Evolutionary conservation across 2,329 filamentous ascomycete genomes (phyloP), one percentile per base, ranked within the genome.

Genomic region (Diatrype stigma): DNA sequence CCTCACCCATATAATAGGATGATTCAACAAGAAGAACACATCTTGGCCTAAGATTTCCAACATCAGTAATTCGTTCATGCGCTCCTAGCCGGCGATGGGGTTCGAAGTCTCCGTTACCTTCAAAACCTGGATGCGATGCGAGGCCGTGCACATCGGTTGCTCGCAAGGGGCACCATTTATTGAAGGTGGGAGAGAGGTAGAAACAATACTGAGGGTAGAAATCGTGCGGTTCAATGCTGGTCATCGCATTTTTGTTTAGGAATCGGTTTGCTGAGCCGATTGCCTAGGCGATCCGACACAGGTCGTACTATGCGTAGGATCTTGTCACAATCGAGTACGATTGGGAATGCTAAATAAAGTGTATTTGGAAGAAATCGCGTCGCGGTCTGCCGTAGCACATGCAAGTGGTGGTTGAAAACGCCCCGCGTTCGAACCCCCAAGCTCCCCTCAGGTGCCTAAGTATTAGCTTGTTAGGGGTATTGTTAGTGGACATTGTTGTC

Each of bases 1-100:
- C 54, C 85, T 84, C 48, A 89, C 80, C 81, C 85, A 92, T 76
- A 84, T 82, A 59, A 93, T 82, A 0, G 89, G 89, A 58, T 92
- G 83, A 66, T 91, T 92, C 46, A 76, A 69, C 70, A 84, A 77
- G 67, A 91, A 90, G 64, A 77, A 85, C 32, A 85, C 73, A 56
- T 78, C 71, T 60, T 82, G 78, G 46, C 75, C 78, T 73, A 49
- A 34, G 14, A 10, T 30, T 30, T 6, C 26, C 26, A 23, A 19
- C 22, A 16, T 44, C 22, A 44, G 40, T 16, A 28, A 44, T 12
- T 8, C n/a, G n/a, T n/a, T n/a, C 21, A 8, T n/a, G n/a, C n/a
- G 40, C 6, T 11, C 16, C 6, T 23, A 28, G 40, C 17, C 3
- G 22, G 21, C 12, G 8, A 12, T 2, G n/a, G n/a, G 12, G 30